A percentile compares a stretch with the other conserved stretches of the same genome.
These are phyloP conservation scores for Stachybotrys chlorohalonatus DNA, from an alignment of 2,329 filamentous ascomycete genomes.

Conservation along the genomic window DNA sequence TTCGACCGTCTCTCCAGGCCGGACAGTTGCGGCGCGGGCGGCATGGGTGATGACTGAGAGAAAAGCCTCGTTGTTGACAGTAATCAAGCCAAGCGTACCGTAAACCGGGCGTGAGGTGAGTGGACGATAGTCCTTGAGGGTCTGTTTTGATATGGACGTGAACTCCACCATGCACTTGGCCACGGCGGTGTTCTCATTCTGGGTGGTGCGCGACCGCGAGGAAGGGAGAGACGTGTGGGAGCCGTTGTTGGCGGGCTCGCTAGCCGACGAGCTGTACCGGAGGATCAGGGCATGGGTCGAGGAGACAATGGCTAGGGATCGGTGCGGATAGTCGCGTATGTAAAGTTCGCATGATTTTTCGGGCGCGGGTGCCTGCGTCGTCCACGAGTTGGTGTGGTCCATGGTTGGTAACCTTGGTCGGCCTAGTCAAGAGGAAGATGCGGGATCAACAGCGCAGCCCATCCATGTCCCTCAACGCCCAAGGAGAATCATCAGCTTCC, in stretches of 20 bases:
- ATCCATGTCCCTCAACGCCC: conserved; percentile 7
- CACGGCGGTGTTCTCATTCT: conserved; percentile 32
- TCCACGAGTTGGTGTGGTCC: conserved; percentile 39
- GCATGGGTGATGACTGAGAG: conserved; percentile 80
- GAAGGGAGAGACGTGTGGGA: conserved; percentile 45
- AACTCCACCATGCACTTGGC: conserved; percentile 86
- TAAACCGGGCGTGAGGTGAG: conserved; percentile 67
- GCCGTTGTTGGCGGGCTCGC: conserved; percentile 48
- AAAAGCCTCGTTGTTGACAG: conserved; percentile 77
- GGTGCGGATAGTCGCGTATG: conserved; percentile 77
- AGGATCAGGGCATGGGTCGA: conserved; percentile 75
- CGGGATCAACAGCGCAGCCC: conserved; percentile 5
- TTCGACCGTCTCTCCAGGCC: conserved; percentile 83
- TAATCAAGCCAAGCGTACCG: conserved; percentile 82
- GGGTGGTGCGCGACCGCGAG: conserved; percentile 30
- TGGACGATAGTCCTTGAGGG: conserved; percentile 68
- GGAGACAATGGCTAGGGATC: conserved; percentile 80
- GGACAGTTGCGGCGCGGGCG: conserved; percentile 67
- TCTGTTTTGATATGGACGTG: conserved; percentile 49
- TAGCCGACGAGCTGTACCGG: conserved; percentile 62
- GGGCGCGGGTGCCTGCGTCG: conserved; percentile 35
- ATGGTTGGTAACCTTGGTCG: conserved; percentile 21
- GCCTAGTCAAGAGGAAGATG: conserved; percentile 1
- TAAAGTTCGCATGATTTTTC: conserved; percentile 67
- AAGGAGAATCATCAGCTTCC: too few species aligned